Evolutionary conservation across 371 early-diverging fungal species (phyloP), one percentile per base, ranked within the genome.

Genomic region (Apophysomyces ossiformis): DNA sequence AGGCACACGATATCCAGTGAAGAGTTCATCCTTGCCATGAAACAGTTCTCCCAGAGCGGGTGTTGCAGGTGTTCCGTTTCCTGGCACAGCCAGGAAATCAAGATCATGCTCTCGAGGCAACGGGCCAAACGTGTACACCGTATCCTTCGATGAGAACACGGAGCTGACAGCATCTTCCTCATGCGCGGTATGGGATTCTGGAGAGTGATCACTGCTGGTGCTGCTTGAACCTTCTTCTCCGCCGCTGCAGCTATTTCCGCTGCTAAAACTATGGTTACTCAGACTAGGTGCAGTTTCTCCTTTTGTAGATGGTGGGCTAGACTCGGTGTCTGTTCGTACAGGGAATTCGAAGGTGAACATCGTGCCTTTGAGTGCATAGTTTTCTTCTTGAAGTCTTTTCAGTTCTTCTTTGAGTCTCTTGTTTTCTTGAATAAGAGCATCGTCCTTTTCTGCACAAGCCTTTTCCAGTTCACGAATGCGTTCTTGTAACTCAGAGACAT

Each of bases 401-500:
- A 82, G 58, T 63, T 68, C 65, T 32, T 73, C 66, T 46, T 75
- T 82, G 4, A 82, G 56, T 36, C 44, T 18, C 6, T 45, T 26
- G 18, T 80, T 83, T 46, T 83, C 83, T 67, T 74, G 46, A 2
- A 73, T 43, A 6, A 78, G 54, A 7, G 60, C 56, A 45, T 73
- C 69, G 59, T 74, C 65, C 63, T 64, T 69, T 35, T 62, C 69
- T 41, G 70, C 69, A 18, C 61, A 57, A 6, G 67, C 35, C 43
- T 84, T 86, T 43, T 86, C 84, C 13, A 93, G 78, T 38, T 87
- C 87, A 47, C 80, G 82, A 61, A 93, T 88, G 16, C 83, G 78
- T 44, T 79, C 85, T 61, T 91, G 89, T 9, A 92, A 71, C 36
- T 85, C 81, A 58, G 83, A 70, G 26, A 91, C 84, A 69, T 90